Conservation (phyloP, 2,329 filamentous ascomycete species). For the Rhinocladiella similis region DNA sequence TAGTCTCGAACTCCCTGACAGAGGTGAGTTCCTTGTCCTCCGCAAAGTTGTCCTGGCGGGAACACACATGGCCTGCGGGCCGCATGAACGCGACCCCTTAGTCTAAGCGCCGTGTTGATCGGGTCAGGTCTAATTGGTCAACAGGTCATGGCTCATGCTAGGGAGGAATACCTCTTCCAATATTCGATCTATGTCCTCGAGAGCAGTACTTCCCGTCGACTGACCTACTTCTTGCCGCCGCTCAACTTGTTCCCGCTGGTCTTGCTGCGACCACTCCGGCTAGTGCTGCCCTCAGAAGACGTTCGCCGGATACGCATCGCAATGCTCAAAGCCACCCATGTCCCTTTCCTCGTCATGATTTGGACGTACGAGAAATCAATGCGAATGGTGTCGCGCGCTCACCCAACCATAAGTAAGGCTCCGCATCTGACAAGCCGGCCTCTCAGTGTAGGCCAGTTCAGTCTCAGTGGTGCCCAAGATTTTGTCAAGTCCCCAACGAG, state of each 20-base stretch:
- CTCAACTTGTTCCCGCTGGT: conserved; percentile 61
- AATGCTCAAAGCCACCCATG: conserved; percentile 59
- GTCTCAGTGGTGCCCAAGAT: conserved; percentile 16
- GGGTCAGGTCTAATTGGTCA: conserved; percentile 16
- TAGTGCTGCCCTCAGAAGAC: conserved; percentile 55
- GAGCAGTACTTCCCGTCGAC: conserved; percentile 46
- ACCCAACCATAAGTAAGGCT: conserved; percentile 19
- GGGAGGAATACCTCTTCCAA: conserved; percentile 63
- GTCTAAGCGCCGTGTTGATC: conserved; percentile 5
- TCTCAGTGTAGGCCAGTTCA: conserved; percentile 19
- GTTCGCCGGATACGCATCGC: conserved; percentile 58
- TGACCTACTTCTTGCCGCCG: conserved; percentile 50
- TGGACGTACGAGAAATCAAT: conserved; percentile 53
- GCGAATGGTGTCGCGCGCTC: conserved; percentile 31
- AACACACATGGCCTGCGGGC: conserved; percentile 2
- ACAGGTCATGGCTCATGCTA: conserved; percentile 61
- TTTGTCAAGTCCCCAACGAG: conserved; percentile 16
- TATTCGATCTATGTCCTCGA: conserved; percentile 47
- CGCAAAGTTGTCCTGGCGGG: not conserved
- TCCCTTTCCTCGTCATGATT: conserved; percentile 58
- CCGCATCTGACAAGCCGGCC: conserved; percentile 22
- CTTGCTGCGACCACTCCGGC: conserved; percentile 56
- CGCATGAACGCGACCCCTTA: conserved; percentile 14
- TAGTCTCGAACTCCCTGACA: conserved; percentile 59
- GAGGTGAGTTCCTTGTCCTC: conserved; percentile 44